phyloP scores from a whole-genome alignment of 176 grass and related monocot species.

The Juncus effusus region DNA sequence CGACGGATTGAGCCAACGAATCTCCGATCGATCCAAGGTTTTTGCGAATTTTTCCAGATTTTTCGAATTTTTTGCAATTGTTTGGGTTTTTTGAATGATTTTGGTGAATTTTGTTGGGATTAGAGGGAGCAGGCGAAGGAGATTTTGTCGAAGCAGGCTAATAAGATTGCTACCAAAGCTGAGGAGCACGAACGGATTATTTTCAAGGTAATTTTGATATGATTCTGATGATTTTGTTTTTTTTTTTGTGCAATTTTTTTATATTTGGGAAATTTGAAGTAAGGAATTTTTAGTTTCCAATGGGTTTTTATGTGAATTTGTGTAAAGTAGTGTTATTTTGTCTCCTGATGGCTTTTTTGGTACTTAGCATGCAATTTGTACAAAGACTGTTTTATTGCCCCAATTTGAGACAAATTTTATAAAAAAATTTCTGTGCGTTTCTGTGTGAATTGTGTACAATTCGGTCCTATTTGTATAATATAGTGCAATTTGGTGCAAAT shows the following conservation, averaged over 20 bases:
- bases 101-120: background rate
- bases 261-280: background rate
- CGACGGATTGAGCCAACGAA: conserved; percentile 18
- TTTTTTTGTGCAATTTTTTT: background rate
- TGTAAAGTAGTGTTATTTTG: conserved; percentile 16
- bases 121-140: conserved; percentile 76
- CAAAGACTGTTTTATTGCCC: no score
- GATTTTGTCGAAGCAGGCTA: conserved; percentile 85
- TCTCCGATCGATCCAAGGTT: conserved; percentile 34
- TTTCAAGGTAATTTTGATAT: conserved; percentile 56
- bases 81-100: background rate
- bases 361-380: no score
- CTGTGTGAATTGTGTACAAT: no score
- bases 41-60: background rate
- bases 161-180: conserved; percentile 79
- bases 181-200: conserved; percentile 85
- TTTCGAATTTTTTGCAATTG: conserved; percentile 1
- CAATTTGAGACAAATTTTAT: no score
- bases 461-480: no score
- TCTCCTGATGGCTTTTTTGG: no score
- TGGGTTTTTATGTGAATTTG: conserved; percentile 19
- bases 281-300: conserved; percentile 6
- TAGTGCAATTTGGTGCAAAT: no score
- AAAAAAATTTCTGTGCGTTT: no score
- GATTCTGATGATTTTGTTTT: background rate